phyloP scores from a whole-genome alignment of 257 asterid genomes.

The Petrea volubilis region DNA sequence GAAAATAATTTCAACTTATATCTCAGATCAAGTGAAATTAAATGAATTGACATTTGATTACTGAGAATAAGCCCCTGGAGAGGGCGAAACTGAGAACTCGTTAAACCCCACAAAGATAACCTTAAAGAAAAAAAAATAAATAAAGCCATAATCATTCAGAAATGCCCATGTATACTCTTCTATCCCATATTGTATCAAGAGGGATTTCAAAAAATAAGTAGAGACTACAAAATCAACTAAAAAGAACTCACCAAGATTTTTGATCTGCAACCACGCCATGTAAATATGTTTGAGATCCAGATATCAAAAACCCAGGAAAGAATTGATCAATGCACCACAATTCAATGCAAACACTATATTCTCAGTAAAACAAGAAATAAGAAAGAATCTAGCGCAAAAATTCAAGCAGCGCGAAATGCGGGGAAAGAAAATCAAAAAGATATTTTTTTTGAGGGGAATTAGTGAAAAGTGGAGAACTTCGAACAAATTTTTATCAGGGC shows the following conservation, averaged over 20 bases:
- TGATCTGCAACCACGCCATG: slow-evolving; percentile 7
- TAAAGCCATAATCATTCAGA: neutral
- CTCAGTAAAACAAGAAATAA: neutral
- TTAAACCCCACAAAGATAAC: neutral
- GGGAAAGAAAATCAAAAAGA: neutral
- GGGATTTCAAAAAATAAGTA: neutral
- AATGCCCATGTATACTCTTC: no score
- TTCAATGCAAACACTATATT: neutral
- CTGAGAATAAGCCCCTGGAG: neutral
- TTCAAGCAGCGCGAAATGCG: neutral
- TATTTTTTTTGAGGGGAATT: neutral
- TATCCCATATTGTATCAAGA: slow-evolving; percentile 3
- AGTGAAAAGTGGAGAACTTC: slow-evolving; percentile 10
- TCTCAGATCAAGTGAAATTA: slow-evolving; percentile 3
- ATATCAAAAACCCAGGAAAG: slow-evolving; percentile 7
- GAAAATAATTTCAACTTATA: slow-evolving; percentile 4
- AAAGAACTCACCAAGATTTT: slow-evolving; percentile 21
- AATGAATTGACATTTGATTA: neutral
- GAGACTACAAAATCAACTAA: neutral
- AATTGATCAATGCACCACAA: slow-evolving; percentile 24
- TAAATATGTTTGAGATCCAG: slow-evolving; percentile 21
- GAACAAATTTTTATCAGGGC: neutral
- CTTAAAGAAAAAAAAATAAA: neutral
- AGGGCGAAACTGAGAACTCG: neutral
- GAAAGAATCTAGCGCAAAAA: neutral